These are phyloP conservation scores for Madurella fahalii DNA, from an alignment of 2,329 filamentous ascomycete species.

Conservation along the genomic window DNA sequence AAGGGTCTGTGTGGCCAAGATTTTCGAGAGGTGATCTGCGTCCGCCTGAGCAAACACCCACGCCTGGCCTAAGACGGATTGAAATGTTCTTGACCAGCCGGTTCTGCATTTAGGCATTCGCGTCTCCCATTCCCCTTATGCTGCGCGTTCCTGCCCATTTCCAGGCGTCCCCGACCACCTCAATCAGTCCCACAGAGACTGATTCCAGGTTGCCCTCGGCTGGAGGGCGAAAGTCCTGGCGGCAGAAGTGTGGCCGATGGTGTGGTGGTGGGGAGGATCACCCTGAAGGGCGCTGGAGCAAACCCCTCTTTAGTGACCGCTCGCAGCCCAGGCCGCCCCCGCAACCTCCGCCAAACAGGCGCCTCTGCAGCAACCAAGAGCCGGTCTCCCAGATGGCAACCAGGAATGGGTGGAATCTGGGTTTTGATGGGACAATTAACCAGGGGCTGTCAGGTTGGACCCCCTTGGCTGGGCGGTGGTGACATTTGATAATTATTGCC, in stretches of 20 bases:
- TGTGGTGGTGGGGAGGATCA: neutral
- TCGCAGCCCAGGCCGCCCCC: conserved; percentile 13
- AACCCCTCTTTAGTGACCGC: neutral
- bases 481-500: conserved; percentile 21
- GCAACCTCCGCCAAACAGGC: conserved; percentile 9
- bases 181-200: neutral
- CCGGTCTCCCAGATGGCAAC: conserved; percentile 1
- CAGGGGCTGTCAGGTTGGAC: conserved; percentile 9
- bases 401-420: conserved; percentile 8
- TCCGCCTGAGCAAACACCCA: conserved; percentile 3
- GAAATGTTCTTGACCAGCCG: neutral
- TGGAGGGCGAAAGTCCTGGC: neutral
- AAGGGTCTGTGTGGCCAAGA: neutral
- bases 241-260: neutral
- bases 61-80: neutral
- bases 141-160: neutral
- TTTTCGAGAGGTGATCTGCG: conserved; percentile 7
- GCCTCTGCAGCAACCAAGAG: neutral
- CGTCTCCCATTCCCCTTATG: neutral
- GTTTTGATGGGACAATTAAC: conserved; percentile 17
- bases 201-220: conserved; percentile 1
- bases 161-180: neutral
- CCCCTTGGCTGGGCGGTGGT: conserved; percentile 3
- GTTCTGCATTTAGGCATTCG: neutral
- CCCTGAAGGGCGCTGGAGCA: neutral